These are phyloP conservation scores for Aspergillus cavernicola DNA, from an alignment of 495 filamentous ascomycete species.

Conservation along the genomic window DNA sequence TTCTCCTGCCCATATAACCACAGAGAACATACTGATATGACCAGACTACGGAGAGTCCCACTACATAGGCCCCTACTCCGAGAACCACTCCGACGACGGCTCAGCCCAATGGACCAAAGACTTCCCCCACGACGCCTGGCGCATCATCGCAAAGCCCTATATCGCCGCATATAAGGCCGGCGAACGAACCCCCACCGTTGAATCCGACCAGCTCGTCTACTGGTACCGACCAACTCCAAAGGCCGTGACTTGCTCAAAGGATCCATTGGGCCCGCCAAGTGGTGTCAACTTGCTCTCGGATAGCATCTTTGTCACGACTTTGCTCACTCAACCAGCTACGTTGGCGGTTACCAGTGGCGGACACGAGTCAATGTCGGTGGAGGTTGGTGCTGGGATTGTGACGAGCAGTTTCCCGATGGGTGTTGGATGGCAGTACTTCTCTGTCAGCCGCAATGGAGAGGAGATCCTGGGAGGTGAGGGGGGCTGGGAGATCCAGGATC, in stretches of 20 bases:
- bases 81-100: constrained; percentile 51
- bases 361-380: constrained; percentile 17
- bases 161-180: constrained; percentile 57
- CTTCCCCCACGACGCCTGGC: constrained; percentile 45
- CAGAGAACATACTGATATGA: no score
- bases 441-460: constrained; percentile 38
- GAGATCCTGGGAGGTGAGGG: constrained; percentile 43
- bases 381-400: constrained; percentile 47
- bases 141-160: constrained; percentile 45
- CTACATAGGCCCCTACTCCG: constrained; percentile 44
- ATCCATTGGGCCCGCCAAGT: constrained; percentile 16
- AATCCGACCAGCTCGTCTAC: constrained; percentile 42
- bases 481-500: constrained; percentile 42
- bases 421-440: constrained; percentile 48
- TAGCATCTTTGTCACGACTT: constrained; percentile 50
- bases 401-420: constrained; percentile 48
- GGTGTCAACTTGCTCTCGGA: constrained; percentile 36
- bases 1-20: no score
- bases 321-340: constrained; percentile 44
- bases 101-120: constrained; percentile 56
- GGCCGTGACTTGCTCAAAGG: constrained; percentile 24
- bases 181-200: constrained; percentile 30
- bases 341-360: constrained; percentile 45
- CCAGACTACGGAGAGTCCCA: constrained; percentile 58
- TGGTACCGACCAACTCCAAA: constrained; percentile 45